Evolutionary conservation across 1,284 basidiomycete species (phyloP).

Genomic region (Ustilago xerochloae): DNA sequence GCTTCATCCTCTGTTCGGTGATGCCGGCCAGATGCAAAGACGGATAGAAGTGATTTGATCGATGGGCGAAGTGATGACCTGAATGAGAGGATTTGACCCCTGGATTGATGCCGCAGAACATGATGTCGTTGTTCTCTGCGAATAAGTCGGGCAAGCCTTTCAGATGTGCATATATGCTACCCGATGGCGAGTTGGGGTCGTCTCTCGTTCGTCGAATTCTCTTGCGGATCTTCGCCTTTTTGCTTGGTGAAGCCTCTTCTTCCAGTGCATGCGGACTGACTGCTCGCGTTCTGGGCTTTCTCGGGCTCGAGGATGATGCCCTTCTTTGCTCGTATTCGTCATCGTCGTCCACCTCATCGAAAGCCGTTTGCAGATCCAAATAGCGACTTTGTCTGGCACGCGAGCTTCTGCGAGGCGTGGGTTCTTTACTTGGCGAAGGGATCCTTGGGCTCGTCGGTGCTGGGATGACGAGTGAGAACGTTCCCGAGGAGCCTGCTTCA

Average conservation of each 20-base stretch:
- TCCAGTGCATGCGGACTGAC: not conserved
- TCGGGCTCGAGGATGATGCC: conserved; percentile 4
- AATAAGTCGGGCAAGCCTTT: conserved; percentile 38
- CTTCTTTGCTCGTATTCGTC: not conserved
- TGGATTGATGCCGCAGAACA: conserved; percentile 57
- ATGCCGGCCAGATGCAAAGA: conserved; percentile 40
- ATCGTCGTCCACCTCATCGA: not conserved
- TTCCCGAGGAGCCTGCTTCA: not conserved
- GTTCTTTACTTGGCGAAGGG: not conserved
- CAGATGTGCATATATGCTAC: conserved; percentile 41
- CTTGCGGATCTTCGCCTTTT: conserved; percentile 20
- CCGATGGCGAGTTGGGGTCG: conserved; percentile 40
- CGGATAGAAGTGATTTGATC: conserved; percentile 53
- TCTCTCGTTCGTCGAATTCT: conserved; percentile 33
- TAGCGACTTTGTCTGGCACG: conserved; percentile 2
- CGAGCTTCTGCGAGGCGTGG: conserved; percentile 8
- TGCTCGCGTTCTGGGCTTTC: not conserved
- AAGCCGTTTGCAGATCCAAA: not conserved
- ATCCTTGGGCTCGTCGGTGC: not conserved
- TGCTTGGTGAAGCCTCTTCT: not conserved
- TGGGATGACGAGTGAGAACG: not conserved
- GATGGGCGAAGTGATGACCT: conserved; percentile 49
- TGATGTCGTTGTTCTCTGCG: conserved; percentile 34
- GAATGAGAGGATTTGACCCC: conserved; percentile 39
- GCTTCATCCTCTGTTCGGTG: conserved; percentile 39